A percentile compares a stretch with the other conserved stretches of the same genome.
Evolutionary conservation across 345 rosid species (phyloP).

Genomic region (Excoecaria cochinchinensis): DNA sequence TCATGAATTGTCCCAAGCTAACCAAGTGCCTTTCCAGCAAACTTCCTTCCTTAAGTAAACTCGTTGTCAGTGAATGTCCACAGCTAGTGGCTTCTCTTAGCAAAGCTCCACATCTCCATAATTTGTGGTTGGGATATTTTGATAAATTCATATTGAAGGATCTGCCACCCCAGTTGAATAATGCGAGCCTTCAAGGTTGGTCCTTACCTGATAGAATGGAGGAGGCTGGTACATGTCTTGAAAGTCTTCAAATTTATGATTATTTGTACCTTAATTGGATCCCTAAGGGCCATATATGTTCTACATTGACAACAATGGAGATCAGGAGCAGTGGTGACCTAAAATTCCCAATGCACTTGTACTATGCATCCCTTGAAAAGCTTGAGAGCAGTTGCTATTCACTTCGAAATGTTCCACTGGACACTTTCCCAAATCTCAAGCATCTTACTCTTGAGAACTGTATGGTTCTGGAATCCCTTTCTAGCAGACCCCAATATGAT

Average conservation of each 20-base stretch:
- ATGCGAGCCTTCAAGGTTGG: neutral
- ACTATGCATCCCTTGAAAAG: neutral
- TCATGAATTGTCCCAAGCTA: neutral
- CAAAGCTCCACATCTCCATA: neutral
- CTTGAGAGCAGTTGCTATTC: neutral
- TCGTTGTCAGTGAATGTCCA: neutral
- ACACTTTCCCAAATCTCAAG: slow-evolving; percentile 3
- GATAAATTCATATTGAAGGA: too few species aligned
- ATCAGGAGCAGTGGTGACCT: neutral
- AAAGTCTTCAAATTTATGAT: neutral
- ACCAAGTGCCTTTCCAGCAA: neutral
- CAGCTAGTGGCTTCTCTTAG: slow-evolving; percentile 5
- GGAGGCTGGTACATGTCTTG: neutral
- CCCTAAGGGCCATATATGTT: neutral
- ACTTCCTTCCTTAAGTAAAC: neutral
- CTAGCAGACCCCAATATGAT: neutral
- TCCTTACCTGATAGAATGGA: neutral
- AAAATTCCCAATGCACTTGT: neutral
- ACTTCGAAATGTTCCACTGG: neutral
- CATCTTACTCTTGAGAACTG: neutral
- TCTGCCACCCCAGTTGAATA: too few species aligned
- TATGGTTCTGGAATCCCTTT: neutral
- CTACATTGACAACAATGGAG: neutral
- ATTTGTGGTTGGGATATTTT: neutral
- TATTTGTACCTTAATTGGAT: neutral